Base-by-base conservation (phyloP, 2,329 filamentous ascomycete genomes). In the Xylariaceae sp. region DNA sequence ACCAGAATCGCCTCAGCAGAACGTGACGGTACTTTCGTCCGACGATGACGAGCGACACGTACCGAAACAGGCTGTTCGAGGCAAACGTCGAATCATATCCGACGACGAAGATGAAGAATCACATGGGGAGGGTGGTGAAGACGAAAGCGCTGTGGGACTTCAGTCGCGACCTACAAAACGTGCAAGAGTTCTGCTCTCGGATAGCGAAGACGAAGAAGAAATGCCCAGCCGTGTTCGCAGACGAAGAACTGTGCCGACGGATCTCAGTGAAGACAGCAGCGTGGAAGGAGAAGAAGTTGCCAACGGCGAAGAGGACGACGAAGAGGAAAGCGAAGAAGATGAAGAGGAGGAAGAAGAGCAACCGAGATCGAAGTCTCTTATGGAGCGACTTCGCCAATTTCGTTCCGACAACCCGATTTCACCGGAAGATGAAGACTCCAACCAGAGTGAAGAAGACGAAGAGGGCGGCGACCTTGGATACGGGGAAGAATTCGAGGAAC, bases 41-140 rank as follows among this genome's bases (percentile, higher is more conserved):
- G 43, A 47, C 7, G 60, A 58, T 16, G 56, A 58, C 40, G 54
- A 60, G 34, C 50, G 58, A 34, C 39, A 38, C n/a, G 38, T 34
- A 6, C 16, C 16, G 34, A 45, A 36, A 13, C 18, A 39, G 43
- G 19, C 31, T 19, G 38, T 6, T 18, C 53, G 56, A 47, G 50
- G 16, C 6, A 63, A 64, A 31, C 63, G 64, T 44, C 57, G 47
- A 22, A 61, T 64, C 14, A 50, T 66, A 18, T 61, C 57, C 47
- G 22, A 28, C 7, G 22, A 28, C 22, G 22, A 28, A 28, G 22
- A 28, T 28, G 22, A 28, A 7, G 22, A 28, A 28, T 66, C 63
- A 1, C 63, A 66, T 31, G 62, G 63, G 14, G 63, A 59, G 47
- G 34, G 55, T 16, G 28, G 16, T 17, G 45, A 50, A 34, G 51